Conservation (phyloP, 2,329 filamentous ascomycete genomes). For the Hymenoscyphus fraxineus region DNA sequence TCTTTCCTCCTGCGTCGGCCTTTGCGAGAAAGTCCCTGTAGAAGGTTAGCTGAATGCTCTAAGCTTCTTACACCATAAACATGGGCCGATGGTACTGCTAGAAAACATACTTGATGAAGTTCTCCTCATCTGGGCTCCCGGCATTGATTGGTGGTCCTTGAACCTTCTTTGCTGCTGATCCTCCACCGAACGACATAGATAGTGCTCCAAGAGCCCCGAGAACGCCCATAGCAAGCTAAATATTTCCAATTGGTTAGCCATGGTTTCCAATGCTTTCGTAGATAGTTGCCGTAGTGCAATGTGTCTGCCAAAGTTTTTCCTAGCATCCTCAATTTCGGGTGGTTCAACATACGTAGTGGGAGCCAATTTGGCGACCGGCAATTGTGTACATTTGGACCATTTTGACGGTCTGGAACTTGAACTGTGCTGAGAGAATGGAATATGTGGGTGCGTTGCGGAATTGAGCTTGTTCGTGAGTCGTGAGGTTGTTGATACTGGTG, state of each 20-base stretch:
- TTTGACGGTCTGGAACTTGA: constrained; percentile 24
- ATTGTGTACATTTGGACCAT: constrained; percentile 35
- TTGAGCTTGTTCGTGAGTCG: constrained; percentile 27
- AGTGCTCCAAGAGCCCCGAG: constrained; percentile 27
- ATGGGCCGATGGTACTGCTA: background rate
- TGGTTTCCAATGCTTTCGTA: background rate
- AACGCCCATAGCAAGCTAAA: constrained; percentile 33
- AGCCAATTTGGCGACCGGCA: constrained; percentile 35
- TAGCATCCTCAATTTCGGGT: constrained; percentile 12
- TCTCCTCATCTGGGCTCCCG: constrained; percentile 35
- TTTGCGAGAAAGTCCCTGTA: constrained; percentile 28
- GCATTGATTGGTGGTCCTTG: constrained; percentile 36
- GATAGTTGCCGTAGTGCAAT: constrained; percentile 7
- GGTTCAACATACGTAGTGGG: constrained; percentile 32
- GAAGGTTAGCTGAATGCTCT: constrained; percentile 13
- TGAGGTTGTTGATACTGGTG: constrained; percentile 20
- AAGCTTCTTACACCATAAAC: background rate
- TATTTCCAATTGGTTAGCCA: constrained; percentile 20
- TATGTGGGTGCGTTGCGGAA: constrained; percentile 15
- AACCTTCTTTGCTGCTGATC: constrained; percentile 26
- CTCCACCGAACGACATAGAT: constrained; percentile 22
- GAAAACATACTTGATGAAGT: constrained; percentile 35
- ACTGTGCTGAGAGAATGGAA: constrained; percentile 9
- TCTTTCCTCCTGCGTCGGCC: constrained; percentile 22
- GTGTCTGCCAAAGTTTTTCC: constrained; percentile 16